A percentile compares a stretch with the other conserved stretches of the same genome.
Evolutionary conservation across 2,329 filamentous ascomycete genomes (phyloP).

Genomic region (Leptographium procerum): DNA sequence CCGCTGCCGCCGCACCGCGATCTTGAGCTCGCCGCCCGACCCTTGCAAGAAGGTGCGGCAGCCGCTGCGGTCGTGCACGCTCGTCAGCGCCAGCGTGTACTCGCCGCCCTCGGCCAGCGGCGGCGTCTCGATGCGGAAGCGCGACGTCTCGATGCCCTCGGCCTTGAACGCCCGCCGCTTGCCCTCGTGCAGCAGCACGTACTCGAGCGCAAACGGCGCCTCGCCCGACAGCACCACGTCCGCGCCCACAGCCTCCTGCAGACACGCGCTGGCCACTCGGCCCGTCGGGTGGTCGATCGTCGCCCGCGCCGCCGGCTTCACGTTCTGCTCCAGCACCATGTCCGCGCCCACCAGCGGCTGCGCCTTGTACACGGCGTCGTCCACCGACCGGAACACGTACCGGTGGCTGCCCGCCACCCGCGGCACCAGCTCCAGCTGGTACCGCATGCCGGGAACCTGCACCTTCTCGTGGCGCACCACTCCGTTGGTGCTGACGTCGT

Average conservation of each 20-base stretch:
- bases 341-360: conserved; percentile 49
- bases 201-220: conserved; percentile 78
- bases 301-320: conserved; percentile 85
- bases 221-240: conserved; percentile 70
- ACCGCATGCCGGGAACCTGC: conserved; percentile 57
- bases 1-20: conserved; percentile 77
- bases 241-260: conserved; percentile 68
- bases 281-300: conserved; percentile 47
- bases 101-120: conserved; percentile 72
- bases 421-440: conserved; percentile 77
- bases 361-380: conserved; percentile 68
- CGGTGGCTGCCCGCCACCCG: conserved; percentile 71
- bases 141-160: conserved; percentile 48
- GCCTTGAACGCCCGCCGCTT: conserved; percentile 62
- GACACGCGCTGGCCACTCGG: conserved; percentile 59
- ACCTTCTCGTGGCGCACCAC: conserved; percentile 43
- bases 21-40: conserved; percentile 57
- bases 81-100: conserved; percentile 76
- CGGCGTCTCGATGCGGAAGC: conserved; percentile 64
- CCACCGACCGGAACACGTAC: conserved; percentile 73
- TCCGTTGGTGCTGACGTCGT: conserved; percentile 57
- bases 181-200: conserved; percentile 83
- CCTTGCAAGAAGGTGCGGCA: conserved; percentile 73
- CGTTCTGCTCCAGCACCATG: conserved; percentile 68
- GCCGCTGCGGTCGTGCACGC: conserved; percentile 72